Evolutionary conservation across 2,329 filamentous ascomycete species (phyloP).

Genomic region (Monosporascus sp.): DNA sequence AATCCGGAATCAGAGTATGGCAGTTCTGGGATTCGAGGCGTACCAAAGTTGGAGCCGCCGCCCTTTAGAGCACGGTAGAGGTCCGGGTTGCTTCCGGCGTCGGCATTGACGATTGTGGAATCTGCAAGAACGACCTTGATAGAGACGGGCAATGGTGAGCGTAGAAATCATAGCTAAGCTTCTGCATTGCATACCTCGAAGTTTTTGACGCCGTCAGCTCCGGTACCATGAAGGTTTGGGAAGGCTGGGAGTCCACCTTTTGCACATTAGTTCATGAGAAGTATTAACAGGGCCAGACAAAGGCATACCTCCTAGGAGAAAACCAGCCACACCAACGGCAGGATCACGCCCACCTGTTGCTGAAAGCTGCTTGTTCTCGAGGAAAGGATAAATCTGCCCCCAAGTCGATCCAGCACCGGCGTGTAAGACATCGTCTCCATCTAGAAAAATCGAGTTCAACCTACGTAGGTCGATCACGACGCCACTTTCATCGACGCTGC

Average conservation of each 20-base stretch:
- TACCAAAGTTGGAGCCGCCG: conserved; percentile 15
- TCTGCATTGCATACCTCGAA: conserved; percentile 8
- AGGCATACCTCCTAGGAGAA: conserved; percentile 10
- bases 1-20: not conserved
- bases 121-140: conserved; percentile 11
- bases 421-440: conserved; percentile 1
- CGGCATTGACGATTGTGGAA: conserved; percentile 11
- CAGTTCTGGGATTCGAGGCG: not conserved
- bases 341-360: conserved; percentile 11
- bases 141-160: not conserved
- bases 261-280: not conserved
- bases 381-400: conserved; percentile 9
- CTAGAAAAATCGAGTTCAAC: conserved; percentile 4
- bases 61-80: conserved; percentile 15
- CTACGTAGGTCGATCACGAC: conserved; percentile 13
- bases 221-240: conserved; percentile 12
- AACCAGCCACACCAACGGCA: conserved; percentile 12
- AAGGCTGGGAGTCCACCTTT: conserved; percentile 13
- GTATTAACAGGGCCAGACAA: not conserved
- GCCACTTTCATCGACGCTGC: conserved; percentile 10
- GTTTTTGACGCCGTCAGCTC: conserved; percentile 11
- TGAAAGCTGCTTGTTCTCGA: conserved; percentile 7
- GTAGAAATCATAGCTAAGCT: no score
- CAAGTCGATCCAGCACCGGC: conserved; percentile 9
- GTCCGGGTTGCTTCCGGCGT: conserved; percentile 5